These are phyloP conservation scores for Astrothelium macrocarpum DNA, from an alignment of 495 filamentous ascomycete species.

Conservation along the genomic window DNA sequence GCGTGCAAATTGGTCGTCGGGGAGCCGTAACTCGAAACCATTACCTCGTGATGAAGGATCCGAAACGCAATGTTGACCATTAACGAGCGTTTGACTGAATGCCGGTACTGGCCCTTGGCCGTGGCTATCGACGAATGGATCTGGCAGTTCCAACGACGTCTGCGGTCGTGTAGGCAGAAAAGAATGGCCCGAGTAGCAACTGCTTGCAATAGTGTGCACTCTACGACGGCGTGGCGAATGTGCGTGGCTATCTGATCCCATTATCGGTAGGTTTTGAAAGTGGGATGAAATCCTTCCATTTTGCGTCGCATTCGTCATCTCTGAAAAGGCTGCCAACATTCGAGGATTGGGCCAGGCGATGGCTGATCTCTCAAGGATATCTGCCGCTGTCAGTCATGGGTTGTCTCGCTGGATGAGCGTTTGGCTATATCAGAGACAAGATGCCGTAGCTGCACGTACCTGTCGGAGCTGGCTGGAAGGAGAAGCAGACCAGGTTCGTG, in stretches of 20 bases:
- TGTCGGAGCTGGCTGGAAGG: slow-evolving; percentile 79
- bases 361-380: slow-evolving; percentile 18
- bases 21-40: slow-evolving; percentile 12
- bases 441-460: slow-evolving; percentile 39
- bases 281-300: too few species aligned
- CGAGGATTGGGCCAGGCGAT: slow-evolving; percentile 21
- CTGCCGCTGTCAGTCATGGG: slow-evolving; percentile 11
- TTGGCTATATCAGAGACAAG: too few species aligned
- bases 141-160: neutral
- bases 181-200: neutral
- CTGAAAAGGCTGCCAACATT: slow-evolving; percentile 8
- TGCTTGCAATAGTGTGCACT: slow-evolving; percentile 2
- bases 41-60: neutral
- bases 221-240: slow-evolving; percentile 1
- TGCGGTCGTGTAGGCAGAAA: neutral
- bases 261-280: neutral
- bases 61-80: neutral
- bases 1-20: slow-evolving; percentile 15
- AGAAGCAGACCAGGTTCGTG: slow-evolving; percentile 66
- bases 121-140: neutral
- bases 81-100: neutral
- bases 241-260: slow-evolving; percentile 7
- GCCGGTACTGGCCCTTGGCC: neutral
- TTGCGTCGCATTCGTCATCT: neutral
- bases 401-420: too few species aligned